These are phyloP conservation scores for Acanthamoeba lenticulata DNA, from an alignment of 208 protist species.

Conservation along the genomic window DNA sequence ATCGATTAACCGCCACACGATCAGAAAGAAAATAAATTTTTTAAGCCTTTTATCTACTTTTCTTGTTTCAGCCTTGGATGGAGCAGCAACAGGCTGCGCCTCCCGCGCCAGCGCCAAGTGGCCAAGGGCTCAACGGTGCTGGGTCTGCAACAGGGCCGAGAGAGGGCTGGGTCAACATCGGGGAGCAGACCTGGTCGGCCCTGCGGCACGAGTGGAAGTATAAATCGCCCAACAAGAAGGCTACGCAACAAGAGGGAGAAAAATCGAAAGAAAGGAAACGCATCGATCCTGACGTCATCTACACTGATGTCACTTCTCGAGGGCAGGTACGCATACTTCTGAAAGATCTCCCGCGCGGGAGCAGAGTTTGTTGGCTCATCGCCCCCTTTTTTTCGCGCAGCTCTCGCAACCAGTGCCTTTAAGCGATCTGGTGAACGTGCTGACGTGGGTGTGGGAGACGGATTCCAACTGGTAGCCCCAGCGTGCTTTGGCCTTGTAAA, in stretches of 20 bases:
- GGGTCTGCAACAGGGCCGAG: background rate
- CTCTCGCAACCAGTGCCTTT: slow-evolving; percentile 58
- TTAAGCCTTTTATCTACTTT: background rate
- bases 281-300: slow-evolving; percentile 43
- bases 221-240: background rate
- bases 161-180: slow-evolving; percentile 62
- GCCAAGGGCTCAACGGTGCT: background rate
- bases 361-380: no score
- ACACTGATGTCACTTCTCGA: slow-evolving; percentile 55
- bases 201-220: slow-evolving; percentile 66
- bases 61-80: background rate
- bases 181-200: slow-evolving; percentile 64
- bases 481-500: no score
- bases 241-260: background rate
- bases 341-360: background rate
- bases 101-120: background rate
- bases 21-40: no score
- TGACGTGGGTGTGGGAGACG: slow-evolving; percentile 65
- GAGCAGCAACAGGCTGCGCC: background rate
- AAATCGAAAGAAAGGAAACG: slow-evolving; percentile 7
- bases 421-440: slow-evolving; percentile 58
- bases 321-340: slow-evolving; percentile 1
- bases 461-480: slow-evolving; percentile 60
- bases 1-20: background rate
- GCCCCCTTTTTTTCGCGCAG: background rate